Conservation (phyloP, 2,329 filamentous ascomycete genomes). For the Colletotrichum plurivorum region DNA sequence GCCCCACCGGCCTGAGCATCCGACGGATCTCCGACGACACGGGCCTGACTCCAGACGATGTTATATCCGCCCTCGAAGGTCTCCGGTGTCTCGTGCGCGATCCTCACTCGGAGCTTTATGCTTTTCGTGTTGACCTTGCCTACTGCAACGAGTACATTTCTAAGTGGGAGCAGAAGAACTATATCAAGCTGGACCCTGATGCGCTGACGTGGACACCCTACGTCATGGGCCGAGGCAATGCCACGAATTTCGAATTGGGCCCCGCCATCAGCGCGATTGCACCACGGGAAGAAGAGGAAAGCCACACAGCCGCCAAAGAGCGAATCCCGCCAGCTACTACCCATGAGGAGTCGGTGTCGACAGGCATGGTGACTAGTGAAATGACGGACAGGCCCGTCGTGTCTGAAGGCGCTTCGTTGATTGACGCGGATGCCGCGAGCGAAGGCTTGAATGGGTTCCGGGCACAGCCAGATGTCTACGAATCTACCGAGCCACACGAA, state of each 20-base stretch:
- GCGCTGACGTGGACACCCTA: slow-evolving; percentile 96
- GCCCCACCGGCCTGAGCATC: slow-evolving; percentile 66
- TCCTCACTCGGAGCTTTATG: slow-evolving; percentile 89
- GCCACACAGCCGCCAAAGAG: slow-evolving; percentile 52
- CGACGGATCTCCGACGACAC: slow-evolving; percentile 86
- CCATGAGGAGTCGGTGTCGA: not conserved
- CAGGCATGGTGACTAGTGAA: not conserved
- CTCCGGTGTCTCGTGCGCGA: slow-evolving; percentile 91
- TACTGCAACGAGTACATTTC: slow-evolving; percentile 91
- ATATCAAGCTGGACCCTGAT: slow-evolving; percentile 85
- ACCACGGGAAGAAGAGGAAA: slow-evolving; percentile 82
- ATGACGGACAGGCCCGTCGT: no score
- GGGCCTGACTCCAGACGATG: slow-evolving; percentile 96
- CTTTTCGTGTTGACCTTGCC: slow-evolving; percentile 85
- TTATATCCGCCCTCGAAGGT: slow-evolving; percentile 93
- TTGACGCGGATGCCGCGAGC: slow-evolving; percentile 46
- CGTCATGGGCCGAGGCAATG: slow-evolving; percentile 90
- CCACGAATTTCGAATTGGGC: slow-evolving; percentile 86
- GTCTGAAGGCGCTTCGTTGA: not conserved
- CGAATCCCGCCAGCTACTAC: slow-evolving; percentile 11
- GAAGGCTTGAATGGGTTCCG: slow-evolving; percentile 49
- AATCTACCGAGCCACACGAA: slow-evolving; percentile 24
- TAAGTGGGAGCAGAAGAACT: slow-evolving; percentile 90
- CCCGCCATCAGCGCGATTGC: slow-evolving; percentile 89
- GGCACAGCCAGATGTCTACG: slow-evolving; percentile 38